Percentiles rank a stretch among this genome's conserved stretches.
Evolutionary conservation across 306 rosid species (phyloP).

Genomic region (Delonix regia): DNA sequence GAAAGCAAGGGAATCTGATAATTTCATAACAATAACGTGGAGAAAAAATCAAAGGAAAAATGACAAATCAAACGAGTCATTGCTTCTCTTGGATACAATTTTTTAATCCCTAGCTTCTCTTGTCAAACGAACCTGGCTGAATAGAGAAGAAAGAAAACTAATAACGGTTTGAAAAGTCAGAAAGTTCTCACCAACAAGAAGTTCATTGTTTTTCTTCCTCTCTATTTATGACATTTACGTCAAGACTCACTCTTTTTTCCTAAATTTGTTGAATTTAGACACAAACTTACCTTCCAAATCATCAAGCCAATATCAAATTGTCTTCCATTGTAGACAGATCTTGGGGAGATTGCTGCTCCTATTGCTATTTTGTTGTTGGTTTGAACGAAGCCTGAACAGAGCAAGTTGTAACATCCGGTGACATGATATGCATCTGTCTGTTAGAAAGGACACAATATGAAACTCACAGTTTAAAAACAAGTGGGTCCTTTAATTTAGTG

Average conservation of each 20-base stretch:
- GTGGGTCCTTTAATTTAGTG: no score
- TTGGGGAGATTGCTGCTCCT: conserved; percentile 97
- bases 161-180: neutral
- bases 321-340: conserved; percentile 75
- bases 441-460: neutral
- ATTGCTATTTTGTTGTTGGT: conserved; percentile 91
- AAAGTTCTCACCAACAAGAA: no score
- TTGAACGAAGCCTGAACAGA: conserved; percentile 97
- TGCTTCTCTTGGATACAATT: conserved; percentile 25
- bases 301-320: conserved; percentile 37
- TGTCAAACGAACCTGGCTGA: neutral
- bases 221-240: no score
- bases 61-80: conserved; percentile 37
- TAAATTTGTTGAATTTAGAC: conserved; percentile 16
- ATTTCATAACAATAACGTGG: conserved; percentile 29
- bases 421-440: conserved; percentile 97
- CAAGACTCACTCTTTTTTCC: neutral
- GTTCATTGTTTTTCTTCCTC: no score
- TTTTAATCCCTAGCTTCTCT: neutral
- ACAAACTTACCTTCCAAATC: conserved; percentile 35
- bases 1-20: conserved; percentile 52
- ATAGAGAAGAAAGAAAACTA: no score
- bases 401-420: conserved; percentile 97
- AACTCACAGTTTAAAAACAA: neutral
- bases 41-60: neutral